A percentile compares a stretch with the other conserved stretches of the same genome.
These are phyloP conservation scores for Candida koratica DNA, from an alignment of 805 yeast species.

Conservation along the genomic window DNA sequence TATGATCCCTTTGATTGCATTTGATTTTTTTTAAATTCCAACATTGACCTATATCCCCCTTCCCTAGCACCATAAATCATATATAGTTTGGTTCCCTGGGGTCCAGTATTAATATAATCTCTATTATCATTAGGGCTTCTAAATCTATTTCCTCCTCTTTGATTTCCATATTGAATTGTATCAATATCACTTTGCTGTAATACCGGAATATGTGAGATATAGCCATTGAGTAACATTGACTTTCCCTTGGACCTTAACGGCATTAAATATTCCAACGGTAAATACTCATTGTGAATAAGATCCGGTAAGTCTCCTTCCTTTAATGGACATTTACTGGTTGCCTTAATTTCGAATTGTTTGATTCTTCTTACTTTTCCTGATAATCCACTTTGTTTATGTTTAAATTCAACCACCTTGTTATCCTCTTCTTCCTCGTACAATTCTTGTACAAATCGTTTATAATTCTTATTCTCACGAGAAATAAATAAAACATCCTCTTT, in stretches of 20 bases:
- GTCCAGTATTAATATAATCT: slow-evolving; percentile 39
- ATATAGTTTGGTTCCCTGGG: slow-evolving; percentile 32
- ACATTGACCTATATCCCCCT: slow-evolving; percentile 37
- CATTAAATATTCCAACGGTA: slow-evolving; percentile 51
- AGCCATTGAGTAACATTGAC: slow-evolving; percentile 82
- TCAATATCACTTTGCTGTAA: slow-evolving; percentile 69
- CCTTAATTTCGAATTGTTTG: slow-evolving; percentile 33
- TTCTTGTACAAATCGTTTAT: slow-evolving; percentile 29
- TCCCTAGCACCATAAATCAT: slow-evolving; percentile 30
- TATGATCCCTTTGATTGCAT: background rate
- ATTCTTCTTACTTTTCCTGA: slow-evolving; percentile 50
- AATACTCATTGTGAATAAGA: slow-evolving; percentile 37
- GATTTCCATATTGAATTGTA: slow-evolving; percentile 46
- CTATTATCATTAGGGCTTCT: slow-evolving; percentile 28
- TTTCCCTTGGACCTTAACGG: slow-evolving; percentile 63
- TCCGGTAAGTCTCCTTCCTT: slow-evolving; percentile 44
- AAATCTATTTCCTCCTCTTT: slow-evolving; percentile 30
- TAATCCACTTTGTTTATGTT: slow-evolving; percentile 49
- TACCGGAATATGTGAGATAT: slow-evolving; percentile 55
- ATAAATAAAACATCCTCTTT: slow-evolving; percentile 68
- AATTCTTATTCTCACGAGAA: slow-evolving; percentile 57
- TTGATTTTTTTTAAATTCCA: slow-evolving; percentile 13
- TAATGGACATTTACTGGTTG: slow-evolving; percentile 43
- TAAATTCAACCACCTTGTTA: slow-evolving; percentile 32
- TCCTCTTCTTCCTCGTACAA: slow-evolving; percentile 37